These are phyloP conservation scores for Knoxdaviesia capensis DNA, from an alignment of 2,329 filamentous ascomycete species.

Conservation along the genomic window DNA sequence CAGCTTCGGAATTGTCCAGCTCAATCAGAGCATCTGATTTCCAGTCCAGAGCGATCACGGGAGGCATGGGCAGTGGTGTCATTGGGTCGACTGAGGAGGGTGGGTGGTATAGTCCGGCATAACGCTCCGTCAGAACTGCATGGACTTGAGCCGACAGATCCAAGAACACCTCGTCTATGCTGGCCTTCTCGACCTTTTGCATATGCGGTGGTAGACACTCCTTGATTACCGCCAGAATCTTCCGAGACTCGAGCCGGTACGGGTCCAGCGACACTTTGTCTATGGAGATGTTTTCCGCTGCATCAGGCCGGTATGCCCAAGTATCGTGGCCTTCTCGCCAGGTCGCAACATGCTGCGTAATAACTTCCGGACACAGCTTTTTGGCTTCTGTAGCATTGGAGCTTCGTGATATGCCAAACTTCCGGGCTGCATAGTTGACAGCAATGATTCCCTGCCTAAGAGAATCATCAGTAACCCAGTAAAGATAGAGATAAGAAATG, in stretches of 20 bases:
- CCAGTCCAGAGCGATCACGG: conserved; percentile 58
- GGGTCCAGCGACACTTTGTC: conserved; percentile 92
- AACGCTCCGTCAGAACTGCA: conserved; percentile 51
- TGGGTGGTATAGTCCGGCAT: conserved; percentile 39
- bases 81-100: neutral
- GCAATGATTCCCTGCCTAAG: conserved; percentile 75
- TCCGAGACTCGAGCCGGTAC: conserved; percentile 68
- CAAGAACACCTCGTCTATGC: conserved; percentile 88
- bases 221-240: conserved; percentile 63
- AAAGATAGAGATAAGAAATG: neutral
- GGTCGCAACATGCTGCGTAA: conserved; percentile 83
- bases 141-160: conserved; percentile 79
- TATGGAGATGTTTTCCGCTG: conserved; percentile 57
- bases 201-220: conserved; percentile 47
- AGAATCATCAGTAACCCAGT: neutral
- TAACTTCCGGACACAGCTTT: conserved; percentile 67
- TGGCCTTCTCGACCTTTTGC: conserved; percentile 76
- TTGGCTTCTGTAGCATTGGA: conserved; percentile 63
- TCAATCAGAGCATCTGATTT: conserved; percentile 64
- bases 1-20: conserved; percentile 40
- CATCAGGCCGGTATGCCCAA: conserved; percentile 80
- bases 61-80: conserved; percentile 41
- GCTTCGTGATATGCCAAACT: conserved; percentile 61
- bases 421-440: conserved; percentile 81
- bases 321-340: conserved; percentile 82